A percentile compares a stretch with the other conserved stretches of the same genome.
Conservation (phyloP, 352 stramenopile genomes). For the Phytophthora melonis region DNA sequence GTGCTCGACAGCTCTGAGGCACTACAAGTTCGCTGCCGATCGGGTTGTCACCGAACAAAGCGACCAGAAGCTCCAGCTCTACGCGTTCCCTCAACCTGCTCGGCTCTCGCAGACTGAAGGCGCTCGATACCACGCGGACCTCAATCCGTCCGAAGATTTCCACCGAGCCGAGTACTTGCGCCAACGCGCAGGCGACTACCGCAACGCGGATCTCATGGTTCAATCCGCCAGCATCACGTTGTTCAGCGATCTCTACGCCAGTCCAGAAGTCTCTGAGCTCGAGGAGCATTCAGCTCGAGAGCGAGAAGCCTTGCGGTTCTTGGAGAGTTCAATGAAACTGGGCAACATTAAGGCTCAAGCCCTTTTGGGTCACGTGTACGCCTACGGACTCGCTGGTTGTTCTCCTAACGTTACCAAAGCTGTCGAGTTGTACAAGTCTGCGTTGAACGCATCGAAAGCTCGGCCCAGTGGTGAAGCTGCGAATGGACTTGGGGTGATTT, state of each 20-base stretch:
- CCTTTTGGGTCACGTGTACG: conserved; percentile 70
- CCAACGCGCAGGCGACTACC: conserved; percentile 41
- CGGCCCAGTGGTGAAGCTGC: conserved; percentile 53
- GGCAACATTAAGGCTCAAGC: conserved; percentile 58
- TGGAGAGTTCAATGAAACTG: conserved; percentile 49
- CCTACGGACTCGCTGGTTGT: conserved; percentile 60
- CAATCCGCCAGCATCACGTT: conserved; percentile 64
- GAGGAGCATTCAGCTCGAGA: conserved; percentile 39
- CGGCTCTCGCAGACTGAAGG: conserved; percentile 50
- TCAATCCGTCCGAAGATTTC: conserved; percentile 43
- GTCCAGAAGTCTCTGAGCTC: conserved; percentile 9
- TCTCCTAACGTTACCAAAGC: conserved; percentile 41
- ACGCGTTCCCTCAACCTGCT: conserved; percentile 41
- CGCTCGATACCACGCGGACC: conserved; percentile 25
- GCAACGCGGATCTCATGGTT: conserved; percentile 47
- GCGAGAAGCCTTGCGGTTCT: conserved; percentile 48
- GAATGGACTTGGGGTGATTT: conserved; percentile 76
- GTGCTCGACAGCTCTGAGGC: conserved; percentile 63
- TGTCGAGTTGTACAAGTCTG: conserved; percentile 56
- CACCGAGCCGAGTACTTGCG: conserved; percentile 61
- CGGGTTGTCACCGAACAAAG: conserved; percentile 47
- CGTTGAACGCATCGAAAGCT: conserved; percentile 44
- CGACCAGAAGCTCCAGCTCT: conserved; percentile 35
- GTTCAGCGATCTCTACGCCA: conserved; percentile 59
- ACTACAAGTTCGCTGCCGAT: conserved; percentile 84